These are phyloP conservation scores for Leccinum insolens DNA, from an alignment of 1,284 basidiomycete genomes.

Conservation along the genomic window DNA sequence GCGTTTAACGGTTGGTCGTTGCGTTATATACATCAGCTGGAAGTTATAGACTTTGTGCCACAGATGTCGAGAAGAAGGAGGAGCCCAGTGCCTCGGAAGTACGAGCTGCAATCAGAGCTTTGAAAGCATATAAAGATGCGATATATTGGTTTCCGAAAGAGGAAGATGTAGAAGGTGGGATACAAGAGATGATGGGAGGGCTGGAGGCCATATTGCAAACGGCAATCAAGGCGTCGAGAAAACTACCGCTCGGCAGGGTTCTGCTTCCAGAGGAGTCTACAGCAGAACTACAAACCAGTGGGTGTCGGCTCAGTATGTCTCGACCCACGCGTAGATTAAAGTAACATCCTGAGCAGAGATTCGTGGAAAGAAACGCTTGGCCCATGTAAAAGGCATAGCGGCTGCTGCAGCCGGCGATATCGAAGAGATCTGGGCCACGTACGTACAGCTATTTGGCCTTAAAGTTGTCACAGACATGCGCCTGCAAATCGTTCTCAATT, in stretches of 20 bases:
- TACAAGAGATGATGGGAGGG: not conserved
- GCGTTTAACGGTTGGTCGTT: not conserved
- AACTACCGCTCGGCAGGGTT: no score
- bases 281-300: no score
- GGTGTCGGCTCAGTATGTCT: not conserved
- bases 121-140: slow-evolving; percentile 1
- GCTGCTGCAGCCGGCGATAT: slow-evolving; percentile 5
- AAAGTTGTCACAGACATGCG: not conserved
- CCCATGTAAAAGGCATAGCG: not conserved
- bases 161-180: slow-evolving; percentile 7
- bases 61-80: slow-evolving; percentile 2
- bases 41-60: no score
- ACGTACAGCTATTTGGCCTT: slow-evolving; percentile 8
- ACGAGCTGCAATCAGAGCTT: not conserved
- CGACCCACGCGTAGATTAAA: no score
- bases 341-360: not conserved
- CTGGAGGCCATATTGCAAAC: not conserved
- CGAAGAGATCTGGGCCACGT: slow-evolving; percentile 13
- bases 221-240: no score
- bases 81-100: not conserved
- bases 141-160: slow-evolving; percentile 8
- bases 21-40: not conserved
- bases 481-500: slow-evolving; percentile 5
- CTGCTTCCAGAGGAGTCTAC: no score
- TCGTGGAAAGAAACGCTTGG: not conserved